Conservation (phyloP, 2,329 filamentous ascomycete species). For the Colletotrichum acutatum region DNA sequence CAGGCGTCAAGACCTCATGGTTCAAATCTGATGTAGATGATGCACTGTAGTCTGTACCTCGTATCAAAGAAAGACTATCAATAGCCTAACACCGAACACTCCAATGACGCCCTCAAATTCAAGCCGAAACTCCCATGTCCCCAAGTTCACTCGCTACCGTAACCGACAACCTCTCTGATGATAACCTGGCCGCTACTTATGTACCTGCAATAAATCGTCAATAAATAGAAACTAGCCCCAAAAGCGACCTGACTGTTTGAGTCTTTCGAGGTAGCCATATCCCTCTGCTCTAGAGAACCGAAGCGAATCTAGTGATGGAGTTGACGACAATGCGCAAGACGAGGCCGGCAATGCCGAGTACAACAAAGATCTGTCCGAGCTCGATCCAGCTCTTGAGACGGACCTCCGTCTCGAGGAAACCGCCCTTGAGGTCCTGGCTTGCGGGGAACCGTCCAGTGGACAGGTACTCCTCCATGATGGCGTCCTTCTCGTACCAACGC, state of each 20-base stretch:
- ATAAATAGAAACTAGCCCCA: background rate
- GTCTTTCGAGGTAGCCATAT: background rate
- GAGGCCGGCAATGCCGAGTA: constrained; percentile 57
- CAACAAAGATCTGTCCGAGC: constrained; percentile 64
- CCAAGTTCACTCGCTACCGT: too few relatives aligned
- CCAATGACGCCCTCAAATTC: too few relatives aligned
- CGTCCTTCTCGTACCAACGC: constrained; percentile 93
- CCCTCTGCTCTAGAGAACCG: background rate
- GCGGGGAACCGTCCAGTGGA: constrained; percentile 83
- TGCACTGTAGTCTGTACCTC: too few relatives aligned
- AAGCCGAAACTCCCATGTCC: too few relatives aligned
- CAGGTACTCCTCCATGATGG: constrained; percentile 84
- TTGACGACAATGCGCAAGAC: constrained; percentile 52
- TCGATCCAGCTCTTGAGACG: constrained; percentile 65
- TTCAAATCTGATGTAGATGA: too few relatives aligned
- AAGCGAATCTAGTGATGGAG: constrained; percentile 25
- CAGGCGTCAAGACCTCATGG: too few relatives aligned
- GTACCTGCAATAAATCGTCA: background rate
- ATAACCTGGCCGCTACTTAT: background rate
- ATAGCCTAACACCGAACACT: too few relatives aligned
- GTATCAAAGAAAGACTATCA: too few relatives aligned
- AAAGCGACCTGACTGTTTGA: background rate
- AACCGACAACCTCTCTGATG: too few relatives aligned
- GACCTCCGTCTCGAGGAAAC: constrained; percentile 69
- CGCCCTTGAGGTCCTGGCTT: constrained; percentile 49